Conservation (phyloP, 306 rosid genomes). For the Malus sylvestris region DNA sequence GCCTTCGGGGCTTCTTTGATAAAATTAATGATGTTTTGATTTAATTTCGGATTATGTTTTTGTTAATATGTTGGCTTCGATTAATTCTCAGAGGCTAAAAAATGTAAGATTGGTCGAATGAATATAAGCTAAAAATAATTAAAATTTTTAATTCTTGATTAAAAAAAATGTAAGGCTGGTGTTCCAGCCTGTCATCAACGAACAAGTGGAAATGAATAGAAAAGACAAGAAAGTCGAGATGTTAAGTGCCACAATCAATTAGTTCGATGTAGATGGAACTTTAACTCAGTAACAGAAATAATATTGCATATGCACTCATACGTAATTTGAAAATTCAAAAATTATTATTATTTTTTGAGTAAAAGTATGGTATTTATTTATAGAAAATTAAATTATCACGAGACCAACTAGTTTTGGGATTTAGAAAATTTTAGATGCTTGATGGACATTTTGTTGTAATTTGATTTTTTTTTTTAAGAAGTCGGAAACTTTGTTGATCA, state of each 20-base stretch:
- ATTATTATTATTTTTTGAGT: too few species aligned
- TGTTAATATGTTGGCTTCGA: not conserved
- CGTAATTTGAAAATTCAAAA: too few species aligned
- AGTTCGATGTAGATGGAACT: not conserved
- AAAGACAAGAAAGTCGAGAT: not conserved
- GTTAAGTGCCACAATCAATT: not conserved
- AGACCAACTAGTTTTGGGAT: too few species aligned
- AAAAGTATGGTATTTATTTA: too few species aligned
- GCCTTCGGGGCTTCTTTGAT: conserved; percentile 35
- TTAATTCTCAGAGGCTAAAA: not conserved
- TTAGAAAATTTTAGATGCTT: too few species aligned
- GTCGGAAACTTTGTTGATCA: too few species aligned
- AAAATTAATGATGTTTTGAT: not conserved
- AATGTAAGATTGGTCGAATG: not conserved
- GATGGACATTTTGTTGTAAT: too few species aligned
- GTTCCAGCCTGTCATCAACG: conserved; percentile 21
- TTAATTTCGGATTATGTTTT: not conserved
- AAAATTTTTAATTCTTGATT: too few species aligned
- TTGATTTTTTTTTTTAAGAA: too few species aligned
- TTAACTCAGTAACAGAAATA: too few species aligned
- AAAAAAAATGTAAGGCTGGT: not conserved
- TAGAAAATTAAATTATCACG: too few species aligned
- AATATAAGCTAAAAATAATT: not conserved
- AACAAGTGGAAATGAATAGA: not conserved
- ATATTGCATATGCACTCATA: too few species aligned